These are phyloP conservation scores for Colletotrichum musicola DNA, from an alignment of 2,329 filamentous ascomycete species.

Conservation along the genomic window DNA sequence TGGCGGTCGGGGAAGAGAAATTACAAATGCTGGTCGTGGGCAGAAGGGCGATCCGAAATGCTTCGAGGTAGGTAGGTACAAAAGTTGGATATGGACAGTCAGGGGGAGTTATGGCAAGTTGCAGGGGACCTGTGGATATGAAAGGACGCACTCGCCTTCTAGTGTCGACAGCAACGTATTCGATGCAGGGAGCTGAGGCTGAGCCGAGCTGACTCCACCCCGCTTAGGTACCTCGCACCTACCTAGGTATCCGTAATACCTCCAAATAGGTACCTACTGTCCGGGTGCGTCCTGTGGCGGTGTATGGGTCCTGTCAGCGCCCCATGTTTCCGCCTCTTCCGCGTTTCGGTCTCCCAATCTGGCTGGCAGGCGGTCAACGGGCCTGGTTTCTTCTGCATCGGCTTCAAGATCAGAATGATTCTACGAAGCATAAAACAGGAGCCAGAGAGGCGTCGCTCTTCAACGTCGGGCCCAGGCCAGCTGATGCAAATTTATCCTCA, in stretches of 20 bases:
- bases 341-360: neutral
- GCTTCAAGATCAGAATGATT: neutral
- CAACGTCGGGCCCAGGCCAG: neutral
- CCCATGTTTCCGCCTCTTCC: neutral
- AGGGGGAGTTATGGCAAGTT: constrained; percentile 22
- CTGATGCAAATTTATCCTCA: neutral
- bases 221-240: neutral
- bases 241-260: too few species aligned
- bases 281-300: constrained; percentile 6
- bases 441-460: neutral
- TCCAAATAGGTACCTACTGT: neutral
- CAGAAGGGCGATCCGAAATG: constrained; percentile 27
- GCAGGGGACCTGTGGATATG: constrained; percentile 19
- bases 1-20: constrained; percentile 31
- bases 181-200: constrained; percentile 28
- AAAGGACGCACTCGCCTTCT: neutral
- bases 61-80: neutral
- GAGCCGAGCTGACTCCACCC: constrained; percentile 12
- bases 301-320: constrained; percentile 6
- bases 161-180: neutral
- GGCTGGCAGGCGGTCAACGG: neutral
- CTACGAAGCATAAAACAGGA: neutral
- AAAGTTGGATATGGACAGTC: constrained; percentile 13
- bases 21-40: constrained; percentile 23
- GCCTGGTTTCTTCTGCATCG: neutral